A percentile compares a stretch with the other conserved stretches of the same genome.
Conservation (phyloP, 208 protist species). For the Leishmania braziliensis region DNA sequence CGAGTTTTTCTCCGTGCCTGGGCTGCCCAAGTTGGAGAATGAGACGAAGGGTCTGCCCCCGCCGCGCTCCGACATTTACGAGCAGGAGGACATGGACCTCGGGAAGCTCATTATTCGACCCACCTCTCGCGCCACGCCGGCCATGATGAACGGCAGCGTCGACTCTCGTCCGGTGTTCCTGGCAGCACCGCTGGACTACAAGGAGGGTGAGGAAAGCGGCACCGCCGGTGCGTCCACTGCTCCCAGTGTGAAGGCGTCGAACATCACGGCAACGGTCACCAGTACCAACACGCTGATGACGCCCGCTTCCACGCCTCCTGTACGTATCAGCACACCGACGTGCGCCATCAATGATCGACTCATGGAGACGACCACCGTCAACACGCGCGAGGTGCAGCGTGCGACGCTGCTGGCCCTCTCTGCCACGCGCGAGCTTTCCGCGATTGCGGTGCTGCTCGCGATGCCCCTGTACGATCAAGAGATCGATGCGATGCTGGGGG, state of each 20-base stretch:
- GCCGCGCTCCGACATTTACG: slow-evolving; percentile 69
- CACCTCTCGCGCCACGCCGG: slow-evolving; percentile 47
- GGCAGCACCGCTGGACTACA: slow-evolving; percentile 32
- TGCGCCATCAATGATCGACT: slow-evolving; percentile 24
- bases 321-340: slow-evolving; percentile 34
- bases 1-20: slow-evolving; percentile 68
- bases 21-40: slow-evolving; percentile 71
- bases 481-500: slow-evolving; percentile 40
- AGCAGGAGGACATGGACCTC: slow-evolving; percentile 58
- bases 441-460: slow-evolving; percentile 52
- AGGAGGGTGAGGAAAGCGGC: background rate
- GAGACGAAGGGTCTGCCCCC: slow-evolving; percentile 73
- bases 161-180: slow-evolving; percentile 40
- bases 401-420: slow-evolving; percentile 58
- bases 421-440: slow-evolving; percentile 45
- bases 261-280: slow-evolving; percentile 25
- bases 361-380: slow-evolving; percentile 25
- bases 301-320: slow-evolving; percentile 18
- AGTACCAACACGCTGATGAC: slow-evolving; percentile 32
- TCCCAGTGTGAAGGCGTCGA: slow-evolving; percentile 9
- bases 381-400: slow-evolving; percentile 42
- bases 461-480: slow-evolving; percentile 54
- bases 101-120: slow-evolving; percentile 64
- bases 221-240: slow-evolving; percentile 6
- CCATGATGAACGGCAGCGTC: slow-evolving; percentile 20